Evolutionary conservation across 495 filamentous ascomycete genomes (phyloP).

Genomic region (Xylaria scruposa): DNA sequence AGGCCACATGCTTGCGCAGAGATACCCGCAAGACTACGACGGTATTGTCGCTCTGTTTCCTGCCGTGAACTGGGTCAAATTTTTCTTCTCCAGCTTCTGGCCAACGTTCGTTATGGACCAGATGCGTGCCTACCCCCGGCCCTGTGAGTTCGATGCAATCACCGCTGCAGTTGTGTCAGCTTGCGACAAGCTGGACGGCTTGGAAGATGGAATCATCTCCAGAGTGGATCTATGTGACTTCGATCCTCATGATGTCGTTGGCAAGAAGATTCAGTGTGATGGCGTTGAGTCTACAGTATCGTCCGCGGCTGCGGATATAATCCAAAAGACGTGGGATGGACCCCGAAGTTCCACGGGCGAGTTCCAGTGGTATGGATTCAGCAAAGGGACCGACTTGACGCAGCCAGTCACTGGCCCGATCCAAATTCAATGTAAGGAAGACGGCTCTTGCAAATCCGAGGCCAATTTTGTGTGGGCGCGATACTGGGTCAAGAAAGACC

Average conservation of each 20-base stretch:
- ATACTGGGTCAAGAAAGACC: slow-evolving; percentile 33
- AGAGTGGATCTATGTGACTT: slow-evolving; percentile 34
- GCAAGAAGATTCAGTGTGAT: slow-evolving; percentile 28
- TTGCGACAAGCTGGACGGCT: slow-evolving; percentile 46
- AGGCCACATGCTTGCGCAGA: slow-evolving; percentile 45
- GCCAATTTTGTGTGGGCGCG: slow-evolving; percentile 30
- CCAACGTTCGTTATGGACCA: slow-evolving; percentile 34
- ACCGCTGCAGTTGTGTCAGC: slow-evolving; percentile 33
- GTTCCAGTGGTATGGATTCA: slow-evolving; percentile 22
- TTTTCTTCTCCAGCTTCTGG: slow-evolving; percentile 25
- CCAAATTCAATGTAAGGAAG: slow-evolving; percentile 15
- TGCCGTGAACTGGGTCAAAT: slow-evolving; percentile 38
- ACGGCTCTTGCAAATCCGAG: slow-evolving; percentile 19
- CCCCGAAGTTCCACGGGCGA: slow-evolving; percentile 17
- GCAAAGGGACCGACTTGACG: slow-evolving; percentile 19
- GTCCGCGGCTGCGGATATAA: slow-evolving; percentile 11
- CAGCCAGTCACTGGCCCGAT: slow-evolving; percentile 20
- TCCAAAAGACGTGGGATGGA: slow-evolving; percentile 21
- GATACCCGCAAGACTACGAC: slow-evolving; percentile 45
- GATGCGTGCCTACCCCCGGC: slow-evolving; percentile 21
- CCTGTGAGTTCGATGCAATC: slow-evolving; percentile 40
- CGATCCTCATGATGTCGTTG: slow-evolving; percentile 29
- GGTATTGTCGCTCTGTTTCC: slow-evolving; percentile 44
- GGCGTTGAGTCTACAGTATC: slow-evolving; percentile 2
- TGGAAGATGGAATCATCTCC: slow-evolving; percentile 37